Conservation (phyloP, 2,329 filamentous ascomycete genomes). For the Cercospora beticola region DNA sequence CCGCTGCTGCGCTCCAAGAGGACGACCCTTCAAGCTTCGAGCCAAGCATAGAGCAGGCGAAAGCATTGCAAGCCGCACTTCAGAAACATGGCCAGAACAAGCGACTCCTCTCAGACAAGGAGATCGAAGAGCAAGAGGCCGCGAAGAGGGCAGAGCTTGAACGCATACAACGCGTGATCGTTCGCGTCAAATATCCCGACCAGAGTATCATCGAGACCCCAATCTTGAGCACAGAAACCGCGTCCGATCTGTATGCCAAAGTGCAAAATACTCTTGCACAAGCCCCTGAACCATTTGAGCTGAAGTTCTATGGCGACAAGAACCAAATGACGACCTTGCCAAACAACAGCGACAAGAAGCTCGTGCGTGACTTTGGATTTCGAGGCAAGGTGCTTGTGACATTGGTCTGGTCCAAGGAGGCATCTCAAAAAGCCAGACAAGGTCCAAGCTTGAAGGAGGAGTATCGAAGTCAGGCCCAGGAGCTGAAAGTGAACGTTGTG, state of each 20-base stretch:
- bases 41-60: constrained; percentile 73
- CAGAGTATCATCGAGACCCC: constrained; percentile 72
- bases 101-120: constrained; percentile 77
- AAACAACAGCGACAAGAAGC: constrained; percentile 42
- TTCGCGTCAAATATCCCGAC: constrained; percentile 87
- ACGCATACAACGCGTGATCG: constrained; percentile 64
- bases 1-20: constrained; percentile 66
- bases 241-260: constrained; percentile 69
- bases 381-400: constrained; percentile 71
- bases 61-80: constrained; percentile 69
- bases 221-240: constrained; percentile 68
- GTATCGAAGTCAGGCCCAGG: constrained; percentile 60
- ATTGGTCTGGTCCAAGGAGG: constrained; percentile 69
- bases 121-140: constrained; percentile 68
- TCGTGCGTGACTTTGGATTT: constrained; percentile 75
- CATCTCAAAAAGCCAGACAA: constrained; percentile 56
- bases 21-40: constrained; percentile 74
- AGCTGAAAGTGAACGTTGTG: constrained; percentile 63
- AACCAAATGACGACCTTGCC: constrained; percentile 27
- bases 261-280: constrained; percentile 68
- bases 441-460: constrained; percentile 61
- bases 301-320: constrained; percentile 63
- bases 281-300: constrained; percentile 63
- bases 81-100: constrained; percentile 65
- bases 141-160: constrained; percentile 66